These are phyloP conservation scores for Furcasterigmium furcatum DNA, from an alignment of 2,329 filamentous ascomycete genomes.

Conservation along the genomic window DNA sequence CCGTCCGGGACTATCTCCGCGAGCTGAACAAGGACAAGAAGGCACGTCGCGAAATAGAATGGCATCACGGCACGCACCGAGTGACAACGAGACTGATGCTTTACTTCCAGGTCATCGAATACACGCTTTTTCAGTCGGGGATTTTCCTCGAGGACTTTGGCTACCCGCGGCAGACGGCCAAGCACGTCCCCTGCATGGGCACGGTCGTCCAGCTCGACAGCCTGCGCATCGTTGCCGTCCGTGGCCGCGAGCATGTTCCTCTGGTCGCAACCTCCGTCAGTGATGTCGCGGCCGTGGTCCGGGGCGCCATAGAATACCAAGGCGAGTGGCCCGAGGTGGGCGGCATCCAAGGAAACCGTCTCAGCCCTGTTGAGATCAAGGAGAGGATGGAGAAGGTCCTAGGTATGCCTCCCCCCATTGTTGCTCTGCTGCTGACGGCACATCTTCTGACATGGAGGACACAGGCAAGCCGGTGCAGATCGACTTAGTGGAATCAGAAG, in stretches of 20 bases:
- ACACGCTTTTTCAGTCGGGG: conserved; percentile 46
- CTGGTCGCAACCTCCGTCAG: conserved; percentile 27
- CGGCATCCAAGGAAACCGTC: conserved; percentile 29
- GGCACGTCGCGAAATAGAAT: too few species aligned
- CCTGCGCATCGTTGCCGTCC: conserved; percentile 36
- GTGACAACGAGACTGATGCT: too few species aligned
- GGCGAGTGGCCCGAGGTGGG: conserved; percentile 35
- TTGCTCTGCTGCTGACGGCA: too few species aligned
- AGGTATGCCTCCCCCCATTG: conserved; percentile 25
- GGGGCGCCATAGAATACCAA: conserved; percentile 30
- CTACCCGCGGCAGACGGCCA: conserved; percentile 33
- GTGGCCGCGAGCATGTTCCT: conserved; percentile 25
- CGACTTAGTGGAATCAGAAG: neutral
- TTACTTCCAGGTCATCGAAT: conserved; percentile 37
- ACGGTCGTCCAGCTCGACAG: conserved; percentile 27
- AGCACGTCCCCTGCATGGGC: conserved; percentile 27
- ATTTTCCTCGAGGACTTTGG: conserved; percentile 46
- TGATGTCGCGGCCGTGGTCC: conserved; percentile 31
- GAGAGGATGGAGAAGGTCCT: conserved; percentile 26
- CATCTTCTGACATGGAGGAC: too few species aligned
- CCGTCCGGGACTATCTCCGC: conserved; percentile 33
- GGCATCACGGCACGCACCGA: too few species aligned
- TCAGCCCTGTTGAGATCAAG: conserved; percentile 24
- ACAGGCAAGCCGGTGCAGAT: neutral
- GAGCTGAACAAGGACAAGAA: conserved; percentile 35